Evolutionary conservation across 257 asterid genomes (phyloP), one percentile per base, ranked within the genome.

Genomic region (Primulina tabacum): DNA sequence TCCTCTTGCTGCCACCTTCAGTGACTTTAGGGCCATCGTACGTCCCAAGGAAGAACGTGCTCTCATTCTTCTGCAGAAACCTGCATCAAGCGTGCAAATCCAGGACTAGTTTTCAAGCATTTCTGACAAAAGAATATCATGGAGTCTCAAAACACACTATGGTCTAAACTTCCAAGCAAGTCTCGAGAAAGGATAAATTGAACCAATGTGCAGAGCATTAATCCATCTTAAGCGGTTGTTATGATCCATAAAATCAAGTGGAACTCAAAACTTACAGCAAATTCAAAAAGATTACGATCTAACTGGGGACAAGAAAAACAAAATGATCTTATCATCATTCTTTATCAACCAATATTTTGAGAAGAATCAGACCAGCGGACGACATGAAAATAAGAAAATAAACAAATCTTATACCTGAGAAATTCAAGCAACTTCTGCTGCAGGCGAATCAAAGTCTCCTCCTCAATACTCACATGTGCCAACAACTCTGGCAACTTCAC

Each of bases 401-500:
- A 70, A 70, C 53, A 73, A 38, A 57, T 71, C 70, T 69, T 33
- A 70, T 86, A 94, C 99, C 82, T 91, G 78, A 94, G 90, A 82
- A 94, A 88, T 60, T 91, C 96, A 8, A 84, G 69, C 84, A 94
- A 77, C 84, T 88, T 94, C 81, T 88, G 95, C 81, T 91, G 97
- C 86, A 94, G 50, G 8, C 81, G 82, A 63, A 62, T 77, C 80
- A 74, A 71, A 16, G 97, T 81, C 79, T 89, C 99, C 75, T 84
- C 97, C 8, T 94, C 97, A 14, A 91, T 82, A 80, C 82, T 88
- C 74, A 84, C 89, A 72, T 72, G 80, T 14, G 85, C 78, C 86
- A 94, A 75, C 68, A 91, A 57, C 67, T 89, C 99, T 1, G 99
- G 99, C 77, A 94, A 78, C 81, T 91, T 94, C 63, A 94, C 99